These are phyloP conservation scores for Pontederia crassipes DNA, from an alignment of 176 grass and related monocot genomes.

Conservation along the genomic window DNA sequence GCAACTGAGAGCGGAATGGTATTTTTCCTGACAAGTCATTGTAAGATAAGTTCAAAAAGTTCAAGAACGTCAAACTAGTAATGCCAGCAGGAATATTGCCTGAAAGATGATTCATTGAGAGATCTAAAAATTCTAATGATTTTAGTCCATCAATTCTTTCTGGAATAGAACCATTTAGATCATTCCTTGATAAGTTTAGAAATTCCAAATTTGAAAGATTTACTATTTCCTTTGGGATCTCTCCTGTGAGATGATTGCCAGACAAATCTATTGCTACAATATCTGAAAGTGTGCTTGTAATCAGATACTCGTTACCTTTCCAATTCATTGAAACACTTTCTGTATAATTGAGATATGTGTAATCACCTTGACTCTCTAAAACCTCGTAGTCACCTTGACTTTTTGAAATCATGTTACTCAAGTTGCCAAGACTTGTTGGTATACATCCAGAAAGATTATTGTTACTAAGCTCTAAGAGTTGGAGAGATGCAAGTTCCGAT, in stretches of 20 bases:
- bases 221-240: conserved; percentile 11
- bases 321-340: too few relatives aligned
- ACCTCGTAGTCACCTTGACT: not conserved
- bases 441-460: conserved; percentile 16
- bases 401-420: not conserved
- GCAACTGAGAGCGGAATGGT: too few relatives aligned
- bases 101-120: conserved; percentile 20
- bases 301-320: too few relatives aligned
- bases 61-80: too few relatives aligned
- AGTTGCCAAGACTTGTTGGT: not conserved
- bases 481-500: conserved; percentile 3
- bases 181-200: conserved; percentile 24
- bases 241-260: conserved; percentile 10
- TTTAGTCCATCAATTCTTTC: not conserved
- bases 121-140: conserved; percentile 17
- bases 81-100: conserved; percentile 6
- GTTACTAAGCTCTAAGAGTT: not conserved
- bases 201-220: not conserved
- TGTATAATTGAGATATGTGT: too few relatives aligned
- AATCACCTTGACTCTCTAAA: too few relatives aligned
- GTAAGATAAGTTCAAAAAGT: too few relatives aligned
- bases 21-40: too few relatives aligned
- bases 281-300: conserved; percentile 1
- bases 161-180: conserved; percentile 9
- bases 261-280: conserved; percentile 34